Conservation (phyloP, 345 rosid species). For the Populus nigra region DNA sequence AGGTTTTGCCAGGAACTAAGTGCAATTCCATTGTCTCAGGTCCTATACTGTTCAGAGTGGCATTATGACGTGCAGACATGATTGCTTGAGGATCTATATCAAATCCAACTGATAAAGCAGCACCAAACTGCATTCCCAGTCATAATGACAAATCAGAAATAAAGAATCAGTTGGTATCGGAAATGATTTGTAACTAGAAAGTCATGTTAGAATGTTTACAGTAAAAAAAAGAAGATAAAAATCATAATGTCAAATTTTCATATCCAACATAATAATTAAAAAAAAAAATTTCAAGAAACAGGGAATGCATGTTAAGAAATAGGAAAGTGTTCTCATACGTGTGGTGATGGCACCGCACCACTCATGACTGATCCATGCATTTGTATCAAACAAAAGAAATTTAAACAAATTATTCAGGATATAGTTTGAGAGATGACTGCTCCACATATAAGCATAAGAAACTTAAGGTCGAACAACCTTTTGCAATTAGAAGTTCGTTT, state of each 20-base stretch:
- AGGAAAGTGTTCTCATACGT: neutral
- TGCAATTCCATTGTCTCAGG: constrained; percentile 47
- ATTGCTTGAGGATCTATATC: constrained; percentile 74
- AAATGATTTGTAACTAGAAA: neutral
- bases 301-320: neutral
- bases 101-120: constrained; percentile 58
- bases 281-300: neutral
- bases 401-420: neutral
- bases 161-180: neutral
- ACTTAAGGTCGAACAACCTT: neutral
- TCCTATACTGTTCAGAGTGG: constrained; percentile 54
- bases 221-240: neutral
- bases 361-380: neutral
- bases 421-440: too few species aligned
- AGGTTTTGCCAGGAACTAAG: constrained; percentile 38
- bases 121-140: constrained; percentile 56
- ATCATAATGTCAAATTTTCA: neutral
- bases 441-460: too few species aligned
- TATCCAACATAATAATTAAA: neutral
- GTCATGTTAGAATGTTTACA: neutral
- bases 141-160: neutral
- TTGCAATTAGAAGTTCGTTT: neutral
- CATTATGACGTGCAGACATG: constrained; percentile 57
- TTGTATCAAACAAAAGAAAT: neutral
- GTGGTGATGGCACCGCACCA: neutral